phyloP scores from a whole-genome alignment of 371 early-diverging fungal genomes.

The Apophysomyces trapeziformis region DNA sequence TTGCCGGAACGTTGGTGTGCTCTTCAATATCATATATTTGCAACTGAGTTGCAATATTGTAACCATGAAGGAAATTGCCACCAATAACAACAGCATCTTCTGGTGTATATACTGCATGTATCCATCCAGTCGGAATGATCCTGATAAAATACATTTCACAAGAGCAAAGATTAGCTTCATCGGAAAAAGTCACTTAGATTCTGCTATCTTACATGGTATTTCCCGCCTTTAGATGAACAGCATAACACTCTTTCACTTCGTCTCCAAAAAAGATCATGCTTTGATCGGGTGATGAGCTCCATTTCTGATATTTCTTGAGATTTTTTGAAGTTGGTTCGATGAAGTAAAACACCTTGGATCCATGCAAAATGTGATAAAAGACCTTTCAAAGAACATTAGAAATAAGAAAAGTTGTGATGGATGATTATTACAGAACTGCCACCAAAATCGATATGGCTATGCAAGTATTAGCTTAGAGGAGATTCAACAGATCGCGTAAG shows the following conservation, averaged over 20 bases:
- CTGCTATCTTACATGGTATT: conserved; percentile 70
- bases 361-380: conserved; percentile 84
- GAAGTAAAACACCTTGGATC: conserved; percentile 88
- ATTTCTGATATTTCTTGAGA: conserved; percentile 83
- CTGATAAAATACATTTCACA: conserved; percentile 33
- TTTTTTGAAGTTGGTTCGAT: conserved; percentile 83
- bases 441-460: conserved; percentile 88
- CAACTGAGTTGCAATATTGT: conserved; percentile 74
- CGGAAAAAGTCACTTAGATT: too few species aligned
- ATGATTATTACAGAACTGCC: conserved; percentile 74
- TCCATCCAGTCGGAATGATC: conserved; percentile 95
- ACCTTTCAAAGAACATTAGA: conserved; percentile 51
- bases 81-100: conserved; percentile 89
- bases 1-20: conserved; percentile 75
- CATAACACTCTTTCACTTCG: conserved; percentile 71
- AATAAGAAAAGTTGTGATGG: conserved; percentile 22
- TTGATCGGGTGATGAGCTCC: conserved; percentile 88
- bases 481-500: neutral
- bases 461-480: conserved; percentile 6
- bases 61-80: conserved; percentile 88
- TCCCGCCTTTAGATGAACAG: conserved; percentile 71
- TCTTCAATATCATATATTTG: conserved; percentile 74
- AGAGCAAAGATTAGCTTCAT: neutral
- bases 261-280: conserved; percentile 79
- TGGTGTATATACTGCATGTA: conserved; percentile 92